Percentiles rank a stretch among this genome's conserved stretches.
phyloP scores from a whole-genome alignment of 2,329 filamentous ascomycete species.

The Ophiocordyceps sinensis region DNA sequence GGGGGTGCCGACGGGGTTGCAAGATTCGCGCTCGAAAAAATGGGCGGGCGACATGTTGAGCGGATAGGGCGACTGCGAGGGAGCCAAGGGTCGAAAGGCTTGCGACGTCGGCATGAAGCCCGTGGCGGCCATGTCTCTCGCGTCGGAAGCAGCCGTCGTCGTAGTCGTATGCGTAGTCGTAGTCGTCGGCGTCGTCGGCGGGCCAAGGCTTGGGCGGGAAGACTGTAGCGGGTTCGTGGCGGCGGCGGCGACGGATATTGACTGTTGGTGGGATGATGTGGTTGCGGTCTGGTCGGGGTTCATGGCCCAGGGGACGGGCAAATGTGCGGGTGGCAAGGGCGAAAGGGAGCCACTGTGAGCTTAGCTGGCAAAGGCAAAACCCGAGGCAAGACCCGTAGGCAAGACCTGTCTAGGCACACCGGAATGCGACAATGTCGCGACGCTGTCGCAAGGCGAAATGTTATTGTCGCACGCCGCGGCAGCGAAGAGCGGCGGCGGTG shows the following conservation, averaged over 20 bases:
- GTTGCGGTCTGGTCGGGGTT: conserved; percentile 9
- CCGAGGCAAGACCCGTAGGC: background rate
- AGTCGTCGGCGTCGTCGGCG: conserved; percentile 10
- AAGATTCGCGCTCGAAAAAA: conserved; percentile 24
- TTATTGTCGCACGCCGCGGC: conserved; percentile 1
- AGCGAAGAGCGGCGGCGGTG: background rate
- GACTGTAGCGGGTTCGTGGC: conserved; percentile 6
- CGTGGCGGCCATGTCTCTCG: conserved; percentile 27
- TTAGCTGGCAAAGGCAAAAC: no score
- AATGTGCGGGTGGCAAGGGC: conserved; percentile 8
- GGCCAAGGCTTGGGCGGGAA: conserved; percentile 16
- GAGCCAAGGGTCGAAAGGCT: conserved; percentile 19
- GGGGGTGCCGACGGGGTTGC: conserved; percentile 24
- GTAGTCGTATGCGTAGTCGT: conserved; percentile 10
- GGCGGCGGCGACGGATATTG: conserved; percentile 10
- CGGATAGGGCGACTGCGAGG: conserved; percentile 18
- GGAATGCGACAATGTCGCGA: conserved; percentile 2
- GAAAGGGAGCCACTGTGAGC: background rate
- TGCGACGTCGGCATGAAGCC: conserved; percentile 26
- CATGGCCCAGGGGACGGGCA: conserved; percentile 15
- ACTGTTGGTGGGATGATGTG: conserved; percentile 7
- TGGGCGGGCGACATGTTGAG: conserved; percentile 16
- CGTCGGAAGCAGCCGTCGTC: conserved; percentile 12
- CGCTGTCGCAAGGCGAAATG: background rate
- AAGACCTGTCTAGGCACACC: background rate